Evolutionary conservation across 1,139 yeast species (phyloP), one percentile per base, ranked within the genome.

Genomic region (Suhomyces chickasaworum): DNA sequence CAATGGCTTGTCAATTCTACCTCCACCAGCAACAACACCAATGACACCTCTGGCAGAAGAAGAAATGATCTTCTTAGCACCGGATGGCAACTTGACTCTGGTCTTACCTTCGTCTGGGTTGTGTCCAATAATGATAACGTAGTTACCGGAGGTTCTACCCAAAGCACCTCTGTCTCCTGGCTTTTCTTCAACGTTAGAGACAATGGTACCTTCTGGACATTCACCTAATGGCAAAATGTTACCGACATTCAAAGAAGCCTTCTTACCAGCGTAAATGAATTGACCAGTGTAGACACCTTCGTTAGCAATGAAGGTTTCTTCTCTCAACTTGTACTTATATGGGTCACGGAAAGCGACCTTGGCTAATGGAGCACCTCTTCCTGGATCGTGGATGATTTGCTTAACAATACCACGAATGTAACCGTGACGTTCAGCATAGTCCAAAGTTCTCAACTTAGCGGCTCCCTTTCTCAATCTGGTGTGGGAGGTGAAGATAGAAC

Each of bases 401-500:
- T 91, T 91, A 65, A 93, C 98, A 64, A 93, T 84, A 80, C 99
- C 99, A 81, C 98, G 95, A 73, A 90, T 85, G 91, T 91, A 93
- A 73, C 99, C 99, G 78, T 93, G 97, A 78, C 97, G 95, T 83
- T 95, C 99, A 76, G 98, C 96, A 71, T 84, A 93, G 79, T 93
- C 99, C 78, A 93, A 87, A 75, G 96, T 87, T 86, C 99, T 89
- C 77, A 91, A 87, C 88, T 91, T 93, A 77, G 99, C 99, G 75
- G 99, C 98, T 77, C 99, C 99, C 83, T 95, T 89, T 87, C 99
- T 89, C 78, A 95, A 89, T 82, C 98, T 93, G 84, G 98, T 93
- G 93, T 91, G 96, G 71, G 99, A 85, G 77, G 96, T 88, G 90
- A 95, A 95, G 86, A 95, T 90, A 73, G 98, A 91, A 75, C 99